Base-by-base conservation (phyloP, 2,329 filamentous ascomycete species). In the Cladophialophora immunda region DNA sequence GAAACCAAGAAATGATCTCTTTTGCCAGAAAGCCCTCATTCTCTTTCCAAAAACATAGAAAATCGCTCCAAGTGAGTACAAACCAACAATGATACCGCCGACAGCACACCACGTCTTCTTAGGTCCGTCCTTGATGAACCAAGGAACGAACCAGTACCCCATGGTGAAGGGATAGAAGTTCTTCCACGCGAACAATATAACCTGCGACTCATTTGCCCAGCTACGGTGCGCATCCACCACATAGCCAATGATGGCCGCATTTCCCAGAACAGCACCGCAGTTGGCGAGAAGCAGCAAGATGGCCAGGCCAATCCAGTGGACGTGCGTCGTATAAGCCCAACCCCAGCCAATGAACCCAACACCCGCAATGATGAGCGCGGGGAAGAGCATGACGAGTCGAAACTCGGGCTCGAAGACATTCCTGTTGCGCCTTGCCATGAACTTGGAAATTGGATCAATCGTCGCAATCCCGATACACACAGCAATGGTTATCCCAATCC, bases 341-440 rank as follows among this genome's bases (percentile, higher is more conserved):
- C 94, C 94, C 75, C 95, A 97, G 2, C 93, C 94, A 88, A 97
- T 97, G 17, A 97, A 85, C 0, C 94, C 94, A 32, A 94, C 87
- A 1, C 89, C 88, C 0, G 93, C 97, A 3, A 89, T 88, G 59
- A 97, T 74, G 0, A 90, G 82, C 41, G 97, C 89, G 0, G 94
- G 94, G 2, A 90, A 79, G 0, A 89, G 92, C 94, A 97, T 97
- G 52, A 96, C 86, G 0, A 97, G 86, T 9, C 93, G 87, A 75
- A 96, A 97, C 78, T 98, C 94, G 0, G 94, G 94, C 78, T 97
- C 94, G 76, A 97, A 98, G 3, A 98, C 83, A 2, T 94, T 94
- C 17, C 92, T 92, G 73, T 97, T 97, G 34, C 89, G 89, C 47
- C 89, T 86, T 1, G 92, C 86, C 90, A 98, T 92, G 65, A 83